Evolutionary conservation across 2,329 filamentous ascomycete species (phyloP).

Genomic region (Trichoderma endophyticum): DNA sequence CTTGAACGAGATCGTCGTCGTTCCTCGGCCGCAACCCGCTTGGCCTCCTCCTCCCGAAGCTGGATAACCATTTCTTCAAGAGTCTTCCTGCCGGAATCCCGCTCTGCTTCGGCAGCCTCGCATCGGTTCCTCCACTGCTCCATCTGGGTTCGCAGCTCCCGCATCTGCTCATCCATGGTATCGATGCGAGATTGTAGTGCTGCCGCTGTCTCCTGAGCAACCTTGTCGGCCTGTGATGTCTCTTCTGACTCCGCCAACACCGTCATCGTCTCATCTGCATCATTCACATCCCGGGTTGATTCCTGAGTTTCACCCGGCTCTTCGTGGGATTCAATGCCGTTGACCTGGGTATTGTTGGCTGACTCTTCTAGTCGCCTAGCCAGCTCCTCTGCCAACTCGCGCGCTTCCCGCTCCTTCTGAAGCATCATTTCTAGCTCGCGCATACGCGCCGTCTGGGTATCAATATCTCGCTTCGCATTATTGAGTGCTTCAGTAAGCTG

Average conservation of each 20-base stretch:
- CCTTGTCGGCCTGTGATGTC: neutral
- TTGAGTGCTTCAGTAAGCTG: slow-evolving; percentile 82
- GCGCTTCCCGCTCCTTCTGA: slow-evolving; percentile 73
- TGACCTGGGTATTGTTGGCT: slow-evolving; percentile 33
- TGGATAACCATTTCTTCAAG: slow-evolving; percentile 85
- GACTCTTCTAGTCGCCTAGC: slow-evolving; percentile 67
- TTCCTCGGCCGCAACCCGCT: slow-evolving; percentile 42
- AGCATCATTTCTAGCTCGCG: slow-evolving; percentile 73
- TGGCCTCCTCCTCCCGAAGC: slow-evolving; percentile 66
- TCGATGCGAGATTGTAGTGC: slow-evolving; percentile 67
- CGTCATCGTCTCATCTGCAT: neutral
- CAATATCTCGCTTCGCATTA: slow-evolving; percentile 80
- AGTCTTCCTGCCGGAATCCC: slow-evolving; percentile 66
- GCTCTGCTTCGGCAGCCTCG: slow-evolving; percentile 76
- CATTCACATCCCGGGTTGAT: slow-evolving; percentile 12
- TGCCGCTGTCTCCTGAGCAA: slow-evolving; percentile 28
- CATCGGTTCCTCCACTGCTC: slow-evolving; percentile 74
- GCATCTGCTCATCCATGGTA: slow-evolving; percentile 74
- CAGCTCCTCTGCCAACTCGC: slow-evolving; percentile 79
- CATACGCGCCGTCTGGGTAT: slow-evolving; percentile 75
- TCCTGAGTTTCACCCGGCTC: slow-evolving; percentile 24
- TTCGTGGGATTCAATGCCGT: slow-evolving; percentile 29
- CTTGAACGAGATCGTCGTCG: slow-evolving; percentile 39
- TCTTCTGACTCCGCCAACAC: neutral
- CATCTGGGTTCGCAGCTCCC: slow-evolving; percentile 74